These are phyloP conservation scores for Botrytis paeoniae DNA, from an alignment of 2,329 filamentous ascomycete species.

Conservation along the genomic window DNA sequence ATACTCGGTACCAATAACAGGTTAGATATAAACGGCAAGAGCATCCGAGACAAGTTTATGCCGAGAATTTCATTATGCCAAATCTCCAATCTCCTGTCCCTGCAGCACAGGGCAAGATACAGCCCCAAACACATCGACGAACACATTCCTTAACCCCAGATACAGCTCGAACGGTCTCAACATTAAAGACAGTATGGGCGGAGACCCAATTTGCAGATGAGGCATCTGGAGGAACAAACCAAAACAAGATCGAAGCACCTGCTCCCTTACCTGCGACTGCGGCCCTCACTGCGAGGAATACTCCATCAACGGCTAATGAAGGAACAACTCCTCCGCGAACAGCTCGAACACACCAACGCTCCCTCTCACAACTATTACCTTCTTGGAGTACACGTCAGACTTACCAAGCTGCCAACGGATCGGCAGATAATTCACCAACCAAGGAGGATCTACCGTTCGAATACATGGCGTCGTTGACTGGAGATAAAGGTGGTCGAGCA, in stretches of 20 bases:
- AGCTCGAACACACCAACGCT: constrained; percentile 28
- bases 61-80: constrained; percentile 22
- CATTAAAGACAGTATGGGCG: constrained; percentile 31
- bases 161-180: constrained; percentile 20
- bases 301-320: constrained; percentile 21
- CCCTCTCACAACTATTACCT: constrained; percentile 31
- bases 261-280: constrained; percentile 21
- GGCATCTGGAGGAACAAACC: constrained; percentile 18
- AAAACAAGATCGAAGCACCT: constrained; percentile 17
- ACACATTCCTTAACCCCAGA: constrained; percentile 23
- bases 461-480: constrained; percentile 35
- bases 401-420: constrained; percentile 24
- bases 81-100: constrained; percentile 20
- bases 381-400: constrained; percentile 25
- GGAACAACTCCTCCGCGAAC: constrained; percentile 23
- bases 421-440: constrained; percentile 16
- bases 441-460: constrained; percentile 26
- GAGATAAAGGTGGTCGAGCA: constrained; percentile 31
- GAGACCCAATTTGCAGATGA: constrained; percentile 31
- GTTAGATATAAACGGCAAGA: constrained; percentile 24
- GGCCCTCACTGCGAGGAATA: constrained; percentile 22
- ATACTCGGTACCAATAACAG: constrained; percentile 12
- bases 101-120: constrained; percentile 19
- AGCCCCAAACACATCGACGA: constrained; percentile 14
- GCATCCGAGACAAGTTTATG: constrained; percentile 24